Conservation (phyloP, 164 flowering plant species). For the Kalanchoe fedtschenkoi region DNA sequence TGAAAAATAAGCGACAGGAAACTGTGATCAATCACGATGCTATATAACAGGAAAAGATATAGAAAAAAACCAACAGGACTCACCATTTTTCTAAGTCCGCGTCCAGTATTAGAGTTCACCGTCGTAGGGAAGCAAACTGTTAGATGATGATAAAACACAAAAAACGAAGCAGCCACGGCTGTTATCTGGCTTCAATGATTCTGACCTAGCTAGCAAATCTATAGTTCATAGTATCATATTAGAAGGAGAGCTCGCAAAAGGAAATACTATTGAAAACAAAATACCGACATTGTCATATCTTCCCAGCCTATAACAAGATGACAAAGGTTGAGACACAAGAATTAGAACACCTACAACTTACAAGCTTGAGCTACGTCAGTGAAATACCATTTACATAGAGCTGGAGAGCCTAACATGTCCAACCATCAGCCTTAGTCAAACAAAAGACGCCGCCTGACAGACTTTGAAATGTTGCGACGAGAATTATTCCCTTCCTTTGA, state of each 20-base stretch:
- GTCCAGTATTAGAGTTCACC: too few species aligned
- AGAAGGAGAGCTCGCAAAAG: not conserved
- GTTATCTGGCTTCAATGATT: too few species aligned
- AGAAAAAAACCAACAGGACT: too few species aligned
- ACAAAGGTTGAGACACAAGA: not conserved
- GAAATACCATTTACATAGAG: not conserved
- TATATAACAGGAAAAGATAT: too few species aligned
- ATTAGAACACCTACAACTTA: not conserved
- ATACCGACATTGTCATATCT: not conserved
- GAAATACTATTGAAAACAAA: not conserved
- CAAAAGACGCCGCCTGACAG: constrained; percentile 63
- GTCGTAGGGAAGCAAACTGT: too few species aligned
- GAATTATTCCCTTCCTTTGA: constrained; percentile 22
- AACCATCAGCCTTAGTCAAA: constrained; percentile 26
- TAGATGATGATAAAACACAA: too few species aligned
- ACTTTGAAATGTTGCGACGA: constrained; percentile 37
- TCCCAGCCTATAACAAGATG: not conserved
- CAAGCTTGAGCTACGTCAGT: not conserved
- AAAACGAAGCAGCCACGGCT: too few species aligned
- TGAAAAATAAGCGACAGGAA: constrained; percentile 1
- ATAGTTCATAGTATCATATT: not conserved
- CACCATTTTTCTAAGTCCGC: too few species aligned
- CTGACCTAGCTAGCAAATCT: too few species aligned
- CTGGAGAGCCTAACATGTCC: not conserved
- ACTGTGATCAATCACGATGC: too few species aligned